phyloP scores from a whole-genome alignment of 129 eudicot species.

The Flaveria ramosissima region DNA sequence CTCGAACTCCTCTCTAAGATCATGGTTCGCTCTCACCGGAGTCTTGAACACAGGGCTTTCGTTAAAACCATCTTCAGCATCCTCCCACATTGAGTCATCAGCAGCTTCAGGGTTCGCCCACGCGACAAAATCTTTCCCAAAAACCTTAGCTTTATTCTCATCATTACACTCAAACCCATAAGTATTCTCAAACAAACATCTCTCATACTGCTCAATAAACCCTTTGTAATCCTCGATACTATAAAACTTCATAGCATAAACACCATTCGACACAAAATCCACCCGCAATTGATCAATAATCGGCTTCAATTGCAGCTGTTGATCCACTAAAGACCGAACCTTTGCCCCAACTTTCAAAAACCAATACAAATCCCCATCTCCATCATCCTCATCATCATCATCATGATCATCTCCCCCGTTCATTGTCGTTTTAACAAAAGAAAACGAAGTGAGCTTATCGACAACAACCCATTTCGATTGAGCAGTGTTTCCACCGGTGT shows the following conservation, averaged over 20 bases:
- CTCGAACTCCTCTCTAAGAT: conserved; percentile 84
- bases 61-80: conserved; percentile 58
- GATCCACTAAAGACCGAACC: conserved; percentile 53
- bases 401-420: conserved; percentile 28
- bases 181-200: conserved; percentile 84
- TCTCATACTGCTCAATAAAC: conserved; percentile 58
- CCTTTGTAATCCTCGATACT: conserved; percentile 49
- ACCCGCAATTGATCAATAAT: conserved; percentile 59
- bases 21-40: conserved; percentile 40
- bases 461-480: conserved; percentile 63
- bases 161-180: conserved; percentile 66
- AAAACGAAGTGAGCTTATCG: conserved; percentile 48
- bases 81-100: conserved; percentile 98
- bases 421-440: conserved; percentile 44
- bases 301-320: conserved; percentile 69
- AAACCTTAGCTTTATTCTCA: conserved; percentile 68
- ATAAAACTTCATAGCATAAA: conserved; percentile 69
- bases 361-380: conserved; percentile 51
- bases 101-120: conserved; percentile 94
- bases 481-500: conserved; percentile 54
- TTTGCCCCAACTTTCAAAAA: conserved; percentile 70
- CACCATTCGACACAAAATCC: conserved; percentile 75
- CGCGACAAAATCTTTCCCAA: conserved; percentile 82
- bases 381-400: conserved; percentile 42
- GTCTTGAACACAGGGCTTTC: conserved; percentile 52